These are phyloP conservation scores for Phylloporus sp. DNA, from an alignment of 768 basidiomycete species.

Conservation along the genomic window DNA sequence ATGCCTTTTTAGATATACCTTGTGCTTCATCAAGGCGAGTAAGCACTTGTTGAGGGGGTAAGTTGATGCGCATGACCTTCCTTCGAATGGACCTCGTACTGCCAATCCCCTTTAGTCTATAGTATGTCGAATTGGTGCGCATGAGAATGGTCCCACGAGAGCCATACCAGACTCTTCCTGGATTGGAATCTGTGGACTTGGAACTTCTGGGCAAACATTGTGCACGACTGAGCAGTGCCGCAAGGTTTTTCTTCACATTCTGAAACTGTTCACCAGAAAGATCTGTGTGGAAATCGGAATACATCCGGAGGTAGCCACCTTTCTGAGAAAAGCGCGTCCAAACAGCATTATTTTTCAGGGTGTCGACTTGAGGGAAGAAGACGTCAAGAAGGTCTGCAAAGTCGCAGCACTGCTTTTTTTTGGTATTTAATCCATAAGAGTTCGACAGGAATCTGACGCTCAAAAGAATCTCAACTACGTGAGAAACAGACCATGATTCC, in stretches of 20 bases:
- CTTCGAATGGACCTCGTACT: not conserved
- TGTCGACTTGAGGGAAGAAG: not conserved
- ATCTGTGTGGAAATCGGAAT: not conserved
- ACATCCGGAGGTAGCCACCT: constrained; percentile 1
- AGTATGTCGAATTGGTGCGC: constrained; percentile 1
- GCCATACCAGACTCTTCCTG: not conserved
- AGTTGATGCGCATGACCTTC: constrained; percentile 6
- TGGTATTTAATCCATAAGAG: constrained; percentile 2
- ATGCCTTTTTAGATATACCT: not conserved
- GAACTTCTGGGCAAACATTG: constrained; percentile 6
- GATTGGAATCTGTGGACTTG: not conserved
- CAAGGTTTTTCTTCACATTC: not conserved
- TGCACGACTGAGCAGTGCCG: not conserved
- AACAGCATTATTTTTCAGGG: not conserved
- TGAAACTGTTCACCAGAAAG: not conserved
- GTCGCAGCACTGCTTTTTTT: not conserved
- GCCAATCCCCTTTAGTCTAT: constrained; percentile 3
- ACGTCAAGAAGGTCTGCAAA: not conserved
- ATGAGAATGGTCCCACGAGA: not conserved
- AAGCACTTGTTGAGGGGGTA: not conserved
- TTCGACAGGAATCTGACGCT: constrained; percentile 7
- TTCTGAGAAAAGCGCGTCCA: not conserved
- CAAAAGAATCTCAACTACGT: not conserved
- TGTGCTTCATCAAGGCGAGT: constrained; percentile 5
- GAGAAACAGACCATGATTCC: constrained; percentile 2